Conservation (phyloP, 129 eudicot genomes). For the Rutidosis leptorrhynchoides region DNA sequence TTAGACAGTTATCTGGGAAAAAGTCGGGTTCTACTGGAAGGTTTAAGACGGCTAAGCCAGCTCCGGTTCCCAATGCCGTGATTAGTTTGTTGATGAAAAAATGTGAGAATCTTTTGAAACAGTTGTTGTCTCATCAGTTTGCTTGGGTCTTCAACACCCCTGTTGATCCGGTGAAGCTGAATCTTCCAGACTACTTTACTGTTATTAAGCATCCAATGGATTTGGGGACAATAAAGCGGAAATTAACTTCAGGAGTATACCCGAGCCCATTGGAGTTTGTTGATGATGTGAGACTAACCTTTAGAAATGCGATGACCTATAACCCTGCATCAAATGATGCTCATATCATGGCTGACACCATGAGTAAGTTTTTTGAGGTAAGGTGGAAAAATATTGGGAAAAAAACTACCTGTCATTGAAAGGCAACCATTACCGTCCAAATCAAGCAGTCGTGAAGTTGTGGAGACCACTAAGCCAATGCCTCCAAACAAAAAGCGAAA, state of each 20-base stretch:
- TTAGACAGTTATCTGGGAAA: conserved; percentile 22
- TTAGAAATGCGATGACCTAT: conserved; percentile 70
- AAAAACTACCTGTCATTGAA: conserved; percentile 37
- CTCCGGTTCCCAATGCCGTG: conserved; percentile 24
- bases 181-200: conserved; percentile 71
- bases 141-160: conserved; percentile 66
- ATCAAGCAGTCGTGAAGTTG: conserved; percentile 40
- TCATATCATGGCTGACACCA: conserved; percentile 57
- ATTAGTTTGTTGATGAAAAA: conserved; percentile 46
- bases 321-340: conserved; percentile 67
- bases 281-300: conserved; percentile 69
- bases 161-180: conserved; percentile 62
- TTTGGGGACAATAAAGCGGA: conserved; percentile 67
- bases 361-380: conserved; percentile 50
- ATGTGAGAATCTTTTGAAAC: conserved; percentile 58
- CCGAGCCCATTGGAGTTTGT: conserved; percentile 49
- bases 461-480: conserved; percentile 38
- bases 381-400: conserved; percentile 65
- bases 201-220: conserved; percentile 78
- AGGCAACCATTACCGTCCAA: too few species aligned
- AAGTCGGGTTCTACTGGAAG: conserved; percentile 48
- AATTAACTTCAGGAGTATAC: conserved; percentile 43
- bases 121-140: conserved; percentile 55
- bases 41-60: conserved; percentile 38
- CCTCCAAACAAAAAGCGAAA: conserved; percentile 58